Evolutionary conservation across 805 yeast genomes (phyloP), one percentile per base, ranked within the genome.

Genomic region (Yamadazyma olivae): DNA sequence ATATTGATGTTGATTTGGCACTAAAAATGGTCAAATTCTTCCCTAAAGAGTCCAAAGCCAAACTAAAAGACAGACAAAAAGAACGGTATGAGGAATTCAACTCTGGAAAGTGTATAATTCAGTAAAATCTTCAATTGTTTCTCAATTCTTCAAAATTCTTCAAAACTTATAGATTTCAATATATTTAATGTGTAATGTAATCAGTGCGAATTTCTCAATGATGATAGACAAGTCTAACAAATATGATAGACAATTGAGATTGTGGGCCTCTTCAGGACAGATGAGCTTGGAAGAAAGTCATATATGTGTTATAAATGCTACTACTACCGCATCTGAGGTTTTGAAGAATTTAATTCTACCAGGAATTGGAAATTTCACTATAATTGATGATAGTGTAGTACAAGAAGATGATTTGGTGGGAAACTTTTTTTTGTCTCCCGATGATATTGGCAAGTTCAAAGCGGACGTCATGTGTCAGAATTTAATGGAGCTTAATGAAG

Each of bases 201-300:
- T 8, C 6, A 24, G 27, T 24, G 6, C 15, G n/a, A n/a, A 4
- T 17, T 15, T 5, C 17, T 10, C 23, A 20, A 20, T 10, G 7
- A 15, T 39, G 5, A 61, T 66, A 16, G 68, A 68, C 23, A 74
- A 65, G 37, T 57, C 56, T 48, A 67, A 68, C 32, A 79, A 79
- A 42, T 89, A 86, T 53, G 96, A 90, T 57, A 71, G 99, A 25
- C 98, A 91, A 54, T 62, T 91, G 40, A 73, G 97, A 24, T 62
- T 91, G 12, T 91, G 98, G 98, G 89, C 86, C 1, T 50, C 72
- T 0, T 57, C 70, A 8, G 99, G 97, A 3, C 99, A 91, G 51
- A 40, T 56, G 3, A 63, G 67, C 5, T 64, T 91, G 13, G 75
- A 75, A 21, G 49, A 53, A 2, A 65, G 90, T 0, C 78, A 73